These are phyloP conservation scores for Trichoderma brevicompactum DNA, from an alignment of 2,329 filamentous ascomycete species.

Conservation along the genomic window DNA sequence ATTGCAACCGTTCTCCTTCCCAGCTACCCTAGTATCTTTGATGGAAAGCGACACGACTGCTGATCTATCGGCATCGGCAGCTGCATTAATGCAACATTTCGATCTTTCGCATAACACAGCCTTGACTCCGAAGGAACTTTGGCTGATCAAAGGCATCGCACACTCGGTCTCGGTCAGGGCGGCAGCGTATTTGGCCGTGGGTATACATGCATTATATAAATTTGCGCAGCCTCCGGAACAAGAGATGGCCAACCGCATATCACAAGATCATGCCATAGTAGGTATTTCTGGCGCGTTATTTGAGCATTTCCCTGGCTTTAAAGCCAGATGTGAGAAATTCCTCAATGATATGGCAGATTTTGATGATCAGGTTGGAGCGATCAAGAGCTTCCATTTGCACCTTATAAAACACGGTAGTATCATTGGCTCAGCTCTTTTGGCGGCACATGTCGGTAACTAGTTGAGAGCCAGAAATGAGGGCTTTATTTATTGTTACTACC, in stretches of 20 bases:
- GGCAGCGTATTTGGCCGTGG: too few species aligned
- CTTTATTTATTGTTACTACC: too few species aligned
- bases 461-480: neutral
- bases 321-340: neutral
- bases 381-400: too few species aligned
- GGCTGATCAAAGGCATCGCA: neutral
- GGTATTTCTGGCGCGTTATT: too few species aligned
- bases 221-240: too few species aligned
- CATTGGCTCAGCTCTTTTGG: neutral
- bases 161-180: neutral
- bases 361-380: neutral
- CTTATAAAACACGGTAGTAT: neutral
- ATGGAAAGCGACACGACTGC: neutral
- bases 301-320: neutral
- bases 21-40: neutral
- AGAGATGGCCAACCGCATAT: too few species aligned
- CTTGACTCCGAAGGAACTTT: neutral
- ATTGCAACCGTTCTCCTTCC: neutral
- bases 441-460: neutral
- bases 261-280: too few species aligned
- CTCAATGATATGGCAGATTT: neutral
- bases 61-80: neutral
- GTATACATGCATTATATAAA: too few species aligned
- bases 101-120: too few species aligned
- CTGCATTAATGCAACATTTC: neutral